Percentiles rank a stretch among this genome's conserved stretches.
phyloP scores from a whole-genome alignment of 2,329 filamentous ascomycete genomes.

The Colletotrichum graminicola region DNA sequence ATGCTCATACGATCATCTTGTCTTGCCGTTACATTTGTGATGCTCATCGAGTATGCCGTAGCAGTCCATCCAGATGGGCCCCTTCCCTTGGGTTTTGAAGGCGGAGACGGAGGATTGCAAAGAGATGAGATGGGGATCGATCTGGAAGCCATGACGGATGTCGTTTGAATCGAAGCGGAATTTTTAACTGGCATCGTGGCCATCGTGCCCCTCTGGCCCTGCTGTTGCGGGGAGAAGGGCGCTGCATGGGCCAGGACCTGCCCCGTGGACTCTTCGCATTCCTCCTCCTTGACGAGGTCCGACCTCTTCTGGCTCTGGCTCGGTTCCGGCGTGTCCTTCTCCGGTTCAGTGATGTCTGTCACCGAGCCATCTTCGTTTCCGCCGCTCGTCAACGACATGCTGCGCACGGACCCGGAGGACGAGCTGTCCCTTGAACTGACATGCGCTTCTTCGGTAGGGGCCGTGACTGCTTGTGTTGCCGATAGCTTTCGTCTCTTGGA shows the following conservation, averaged over 20 bases:
- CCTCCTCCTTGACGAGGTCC: slow-evolving; percentile 51
- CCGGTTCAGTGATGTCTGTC: slow-evolving; percentile 64
- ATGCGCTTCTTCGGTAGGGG: slow-evolving; percentile 36
- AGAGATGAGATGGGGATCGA: slow-evolving; percentile 39
- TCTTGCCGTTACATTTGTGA: neutral
- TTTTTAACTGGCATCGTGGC: slow-evolving; percentile 3
- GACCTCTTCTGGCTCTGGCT: slow-evolving; percentile 50
- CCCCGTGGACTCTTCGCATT: slow-evolving; percentile 44
- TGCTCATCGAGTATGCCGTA: slow-evolving; percentile 12
- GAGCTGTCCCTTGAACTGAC: slow-evolving; percentile 56
- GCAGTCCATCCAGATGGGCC: slow-evolving; percentile 1
- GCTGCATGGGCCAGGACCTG: slow-evolving; percentile 41
- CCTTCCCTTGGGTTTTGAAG: neutral
- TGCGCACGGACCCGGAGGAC: slow-evolving; percentile 48
- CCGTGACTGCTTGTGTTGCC: slow-evolving; percentile 45
- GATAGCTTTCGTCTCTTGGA: slow-evolving; percentile 62
- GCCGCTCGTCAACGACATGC: slow-evolving; percentile 50
- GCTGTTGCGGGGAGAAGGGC: slow-evolving; percentile 20
- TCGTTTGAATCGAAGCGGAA: neutral
- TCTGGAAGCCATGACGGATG: slow-evolving; percentile 22
- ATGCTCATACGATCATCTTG: slow-evolving; percentile 34
- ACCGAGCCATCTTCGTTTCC: slow-evolving; percentile 49
- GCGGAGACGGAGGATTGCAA: slow-evolving; percentile 37
- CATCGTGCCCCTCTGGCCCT: neutral
- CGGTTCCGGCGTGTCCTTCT: slow-evolving; percentile 60